Evolutionary conservation across 768 basidiomycete genomes (phyloP).

Genomic region (Baorangia bicolor): DNA sequence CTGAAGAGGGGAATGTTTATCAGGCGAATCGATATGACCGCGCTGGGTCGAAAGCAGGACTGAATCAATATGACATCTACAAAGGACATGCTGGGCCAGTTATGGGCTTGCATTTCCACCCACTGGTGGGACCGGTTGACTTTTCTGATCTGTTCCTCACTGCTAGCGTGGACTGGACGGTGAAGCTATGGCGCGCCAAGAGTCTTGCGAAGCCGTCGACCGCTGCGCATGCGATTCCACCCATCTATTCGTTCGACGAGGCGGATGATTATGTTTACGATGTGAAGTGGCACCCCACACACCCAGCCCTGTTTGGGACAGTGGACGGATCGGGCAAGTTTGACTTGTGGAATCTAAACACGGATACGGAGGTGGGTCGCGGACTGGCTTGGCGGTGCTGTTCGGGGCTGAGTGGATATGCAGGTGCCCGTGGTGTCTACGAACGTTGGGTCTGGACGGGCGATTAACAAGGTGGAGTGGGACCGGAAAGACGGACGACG

Average conservation of each 20-base stretch:
- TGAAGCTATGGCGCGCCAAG: slow-evolving; percentile 93
- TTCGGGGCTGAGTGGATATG: slow-evolving; percentile 1
- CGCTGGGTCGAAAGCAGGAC: slow-evolving; percentile 93
- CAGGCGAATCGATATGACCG: slow-evolving; percentile 97
- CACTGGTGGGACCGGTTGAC: slow-evolving; percentile 85
- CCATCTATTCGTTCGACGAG: slow-evolving; percentile 94
- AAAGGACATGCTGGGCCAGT: slow-evolving; percentile 91
- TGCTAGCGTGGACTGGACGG: slow-evolving; percentile 95
- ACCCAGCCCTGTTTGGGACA: slow-evolving; percentile 91
- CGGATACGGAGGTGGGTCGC: slow-evolving; percentile 85
- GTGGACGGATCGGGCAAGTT: slow-evolving; percentile 96
- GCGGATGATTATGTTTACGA: slow-evolving; percentile 99
- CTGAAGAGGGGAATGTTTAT: slow-evolving; percentile 96
- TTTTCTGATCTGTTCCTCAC: slow-evolving; percentile 95
- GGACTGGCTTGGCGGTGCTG: not conserved
- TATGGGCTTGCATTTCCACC: slow-evolving; percentile 94
- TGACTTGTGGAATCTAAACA: slow-evolving; percentile 96
- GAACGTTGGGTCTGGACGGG: slow-evolving; percentile 70
- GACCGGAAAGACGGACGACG: slow-evolving; percentile 90
- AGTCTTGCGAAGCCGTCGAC: slow-evolving; percentile 73
- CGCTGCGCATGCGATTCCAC: slow-evolving; percentile 49
- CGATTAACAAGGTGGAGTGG: slow-evolving; percentile 96
- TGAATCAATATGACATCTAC: slow-evolving; percentile 92
- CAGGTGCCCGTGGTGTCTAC: slow-evolving; percentile 94
- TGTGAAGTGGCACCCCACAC: slow-evolving; percentile 95